Evolutionary conservation across 225 moss, liverwort and hornwort species (phyloP).

Genomic region (Rhytidiadelphus loreus): DNA sequence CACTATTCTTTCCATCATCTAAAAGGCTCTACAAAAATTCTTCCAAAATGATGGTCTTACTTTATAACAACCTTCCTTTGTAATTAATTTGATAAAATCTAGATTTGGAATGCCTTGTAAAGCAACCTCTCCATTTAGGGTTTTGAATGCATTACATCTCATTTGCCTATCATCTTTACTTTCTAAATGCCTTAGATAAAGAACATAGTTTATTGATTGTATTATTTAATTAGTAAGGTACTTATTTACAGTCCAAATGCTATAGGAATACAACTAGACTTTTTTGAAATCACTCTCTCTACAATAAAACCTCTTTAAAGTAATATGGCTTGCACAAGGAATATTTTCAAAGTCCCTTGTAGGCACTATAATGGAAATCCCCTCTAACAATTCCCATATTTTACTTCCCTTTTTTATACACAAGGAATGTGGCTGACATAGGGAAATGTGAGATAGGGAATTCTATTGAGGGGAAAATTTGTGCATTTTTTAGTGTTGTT

Average conservation of each 20-base stretch:
- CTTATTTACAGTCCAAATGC: not conserved
- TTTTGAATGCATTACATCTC: not conserved
- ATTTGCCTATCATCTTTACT: not conserved
- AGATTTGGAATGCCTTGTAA: not conserved
- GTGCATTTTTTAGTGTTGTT: no score
- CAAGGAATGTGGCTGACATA: no score
- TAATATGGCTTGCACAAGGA: no score
- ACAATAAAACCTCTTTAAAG: no score
- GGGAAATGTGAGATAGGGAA: no score
- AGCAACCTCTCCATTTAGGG: not conserved
- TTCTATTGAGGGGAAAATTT: no score
- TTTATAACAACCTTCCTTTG: not conserved
- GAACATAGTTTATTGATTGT: not conserved
- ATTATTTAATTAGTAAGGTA: not conserved
- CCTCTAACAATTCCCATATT: no score
- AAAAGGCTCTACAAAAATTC: not conserved
- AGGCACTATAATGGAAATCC: no score
- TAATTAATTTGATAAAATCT: not conserved
- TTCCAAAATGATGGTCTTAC: not conserved
- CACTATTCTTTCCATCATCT: not conserved
- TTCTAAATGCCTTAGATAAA: not conserved
- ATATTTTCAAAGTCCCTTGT: no score
- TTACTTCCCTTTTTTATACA: no score
- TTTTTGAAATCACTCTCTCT: not conserved
- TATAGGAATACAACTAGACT: no score